phyloP scores from a whole-genome alignment of 768 basidiomycete genomes.

The Chiua virens region DNA sequence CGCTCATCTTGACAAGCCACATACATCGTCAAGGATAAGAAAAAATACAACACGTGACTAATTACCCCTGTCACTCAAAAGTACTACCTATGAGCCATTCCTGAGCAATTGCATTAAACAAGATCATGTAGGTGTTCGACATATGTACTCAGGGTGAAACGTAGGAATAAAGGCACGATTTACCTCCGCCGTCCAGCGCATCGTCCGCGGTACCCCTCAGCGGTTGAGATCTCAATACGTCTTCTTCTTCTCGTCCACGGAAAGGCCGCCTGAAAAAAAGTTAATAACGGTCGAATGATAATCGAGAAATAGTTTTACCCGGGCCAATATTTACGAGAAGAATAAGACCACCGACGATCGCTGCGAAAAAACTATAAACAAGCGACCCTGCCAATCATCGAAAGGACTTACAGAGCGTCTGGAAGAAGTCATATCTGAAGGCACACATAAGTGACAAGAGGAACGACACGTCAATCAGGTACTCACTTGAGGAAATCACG shows the following conservation, averaged over 20 bases:
- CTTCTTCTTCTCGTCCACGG: constrained; percentile 99
- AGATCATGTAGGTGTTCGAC: constrained; percentile 15
- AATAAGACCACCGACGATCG: constrained; percentile 96
- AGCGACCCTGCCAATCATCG: not conserved
- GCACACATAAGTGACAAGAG: constrained; percentile 21
- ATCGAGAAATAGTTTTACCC: constrained; percentile 43
- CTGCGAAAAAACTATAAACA: constrained; percentile 30
- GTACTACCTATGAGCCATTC: not conserved
- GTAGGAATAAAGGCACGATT: constrained; percentile 2
- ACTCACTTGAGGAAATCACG: constrained; percentile 96
- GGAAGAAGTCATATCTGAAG: constrained; percentile 95
- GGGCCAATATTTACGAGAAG: constrained; percentile 98
- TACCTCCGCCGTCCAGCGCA: constrained; percentile 5
- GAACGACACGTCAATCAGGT: not conserved
- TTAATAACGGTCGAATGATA: not conserved
- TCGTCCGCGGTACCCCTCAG: not conserved
- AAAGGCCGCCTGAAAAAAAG: constrained; percentile 71
- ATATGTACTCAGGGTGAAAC: constrained; percentile 19
- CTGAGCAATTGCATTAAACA: constrained; percentile 5
- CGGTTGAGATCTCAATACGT: constrained; percentile 50
- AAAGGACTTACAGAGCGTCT: constrained; percentile 70
- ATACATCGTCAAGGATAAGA: not conserved
- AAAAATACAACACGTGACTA: constrained; percentile 17
- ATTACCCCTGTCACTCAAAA: not conserved
- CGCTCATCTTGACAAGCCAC: constrained; percentile 22